Percentiles rank a stretch among this genome's conserved stretches.
These are phyloP conservation scores for Thraustochytrium sp. DNA, from an alignment of 352 stramenopile genomes.

Conservation along the genomic window DNA sequence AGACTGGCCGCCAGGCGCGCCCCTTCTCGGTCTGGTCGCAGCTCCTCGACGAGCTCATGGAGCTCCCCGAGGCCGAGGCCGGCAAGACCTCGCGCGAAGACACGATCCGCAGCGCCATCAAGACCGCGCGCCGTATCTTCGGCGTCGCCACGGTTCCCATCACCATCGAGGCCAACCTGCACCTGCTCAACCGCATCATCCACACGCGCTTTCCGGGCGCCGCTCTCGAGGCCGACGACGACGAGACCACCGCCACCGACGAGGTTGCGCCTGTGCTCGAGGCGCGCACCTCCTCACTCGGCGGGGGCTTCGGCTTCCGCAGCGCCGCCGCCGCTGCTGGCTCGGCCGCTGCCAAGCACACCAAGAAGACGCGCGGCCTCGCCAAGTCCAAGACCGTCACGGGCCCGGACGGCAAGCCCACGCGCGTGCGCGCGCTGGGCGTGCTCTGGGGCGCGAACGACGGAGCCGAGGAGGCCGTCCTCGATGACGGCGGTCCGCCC, in stretches of 20 bases:
- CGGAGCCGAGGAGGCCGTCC: no score
- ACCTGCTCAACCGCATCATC: slow-evolving; percentile 33
- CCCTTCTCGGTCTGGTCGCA: slow-evolving; percentile 31
- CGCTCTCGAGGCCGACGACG: no score
- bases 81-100: not conserved
- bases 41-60: not conserved
- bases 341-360: not conserved
- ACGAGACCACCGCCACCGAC: no score
- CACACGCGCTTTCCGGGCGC: not conserved
- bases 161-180: not conserved
- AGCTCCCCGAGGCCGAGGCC: not conserved
- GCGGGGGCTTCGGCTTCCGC: no score
- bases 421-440: not conserved
- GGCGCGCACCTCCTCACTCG: no score
- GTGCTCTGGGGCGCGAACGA: not conserved
- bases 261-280: no score
- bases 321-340: no score
- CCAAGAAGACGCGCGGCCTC: not conserved
- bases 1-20: not conserved
- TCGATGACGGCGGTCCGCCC: no score
- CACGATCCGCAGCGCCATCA: not conserved
- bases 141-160: not conserved
- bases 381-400: slow-evolving; percentile 16
- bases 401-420: not conserved
- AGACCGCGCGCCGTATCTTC: not conserved